These are phyloP conservation scores for Pythium dissimile DNA, from an alignment of 352 stramenopile genomes.

Conservation along the genomic window DNA sequence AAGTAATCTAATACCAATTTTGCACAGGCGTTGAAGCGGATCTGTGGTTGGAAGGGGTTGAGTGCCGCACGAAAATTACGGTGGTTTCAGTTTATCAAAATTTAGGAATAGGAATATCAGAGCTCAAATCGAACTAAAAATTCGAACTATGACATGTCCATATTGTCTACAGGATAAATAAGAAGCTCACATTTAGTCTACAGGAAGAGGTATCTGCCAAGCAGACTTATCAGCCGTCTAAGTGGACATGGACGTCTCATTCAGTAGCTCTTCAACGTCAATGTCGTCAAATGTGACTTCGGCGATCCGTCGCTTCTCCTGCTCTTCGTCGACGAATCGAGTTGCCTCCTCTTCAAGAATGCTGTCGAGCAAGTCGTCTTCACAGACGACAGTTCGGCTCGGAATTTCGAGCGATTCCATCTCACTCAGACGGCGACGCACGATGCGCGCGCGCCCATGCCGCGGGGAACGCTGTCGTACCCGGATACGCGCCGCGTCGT, in stretches of 20 bases:
- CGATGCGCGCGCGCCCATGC: slow-evolving; percentile 26
- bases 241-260: slow-evolving; percentile 32
- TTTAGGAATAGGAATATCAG: background rate
- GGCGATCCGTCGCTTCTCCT: slow-evolving; percentile 28
- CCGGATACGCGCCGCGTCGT: slow-evolving; percentile 6
- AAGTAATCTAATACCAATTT: background rate
- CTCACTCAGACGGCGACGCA: slow-evolving; percentile 54
- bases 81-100: background rate
- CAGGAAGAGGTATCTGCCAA: background rate
- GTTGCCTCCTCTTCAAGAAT: slow-evolving; percentile 66
- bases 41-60: slow-evolving; percentile 10
- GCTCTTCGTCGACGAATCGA: slow-evolving; percentile 54
- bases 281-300: slow-evolving; percentile 49
- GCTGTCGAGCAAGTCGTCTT: slow-evolving; percentile 38
- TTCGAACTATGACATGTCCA: background rate
- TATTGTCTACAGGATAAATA: slow-evolving; percentile 6
- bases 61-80: slow-evolving; percentile 5
- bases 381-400: slow-evolving; percentile 11
- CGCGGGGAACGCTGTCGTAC: slow-evolving; percentile 17
- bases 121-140: background rate
- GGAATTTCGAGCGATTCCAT: slow-evolving; percentile 16
- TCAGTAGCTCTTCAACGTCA: slow-evolving; percentile 62
- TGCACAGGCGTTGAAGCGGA: background rate
- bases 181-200: slow-evolving; percentile 3
- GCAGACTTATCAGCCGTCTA: background rate